phyloP scores from a whole-genome alignment of 2,329 filamentous ascomycete species.

The Fusarium keratoplasticum region DNA sequence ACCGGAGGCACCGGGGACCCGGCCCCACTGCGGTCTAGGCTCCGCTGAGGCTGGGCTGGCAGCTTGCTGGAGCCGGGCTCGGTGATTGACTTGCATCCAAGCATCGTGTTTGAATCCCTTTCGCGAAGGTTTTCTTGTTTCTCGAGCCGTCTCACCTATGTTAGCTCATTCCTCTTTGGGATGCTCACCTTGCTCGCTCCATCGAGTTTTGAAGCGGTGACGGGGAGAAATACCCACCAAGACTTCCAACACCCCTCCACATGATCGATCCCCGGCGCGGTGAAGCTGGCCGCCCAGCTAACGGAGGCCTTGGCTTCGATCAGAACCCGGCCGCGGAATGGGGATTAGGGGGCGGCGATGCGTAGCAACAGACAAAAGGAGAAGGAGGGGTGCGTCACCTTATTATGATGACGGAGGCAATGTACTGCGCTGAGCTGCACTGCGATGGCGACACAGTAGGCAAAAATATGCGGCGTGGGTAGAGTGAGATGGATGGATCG shows the following conservation, averaged over 20 bases:
- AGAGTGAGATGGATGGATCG: constrained; percentile 5
- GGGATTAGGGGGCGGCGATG: neutral
- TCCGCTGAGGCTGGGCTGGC: constrained; percentile 35
- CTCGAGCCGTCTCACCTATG: constrained; percentile 27
- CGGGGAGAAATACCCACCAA: constrained; percentile 20
- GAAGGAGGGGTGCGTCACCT: constrained; percentile 1
- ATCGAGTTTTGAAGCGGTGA: constrained; percentile 27
- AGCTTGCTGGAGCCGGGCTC: constrained; percentile 25
- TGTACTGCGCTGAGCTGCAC: neutral
- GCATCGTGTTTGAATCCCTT: constrained; percentile 29
- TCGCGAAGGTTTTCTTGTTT: neutral
- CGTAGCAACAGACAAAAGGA: neutral
- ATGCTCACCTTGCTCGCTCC: constrained; percentile 27
- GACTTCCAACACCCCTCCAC: constrained; percentile 4
- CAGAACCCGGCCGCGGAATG: neutral
- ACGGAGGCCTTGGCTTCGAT: neutral
- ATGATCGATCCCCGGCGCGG: constrained; percentile 26
- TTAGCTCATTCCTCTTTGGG: constrained; percentile 18
- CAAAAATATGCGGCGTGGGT: neutral
- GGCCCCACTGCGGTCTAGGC: constrained; percentile 33
- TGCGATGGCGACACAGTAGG: neutral
- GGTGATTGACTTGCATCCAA: constrained; percentile 40
- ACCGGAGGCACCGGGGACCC: constrained; percentile 39
- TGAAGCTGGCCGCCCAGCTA: constrained; percentile 10
- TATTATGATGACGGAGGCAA: constrained; percentile 1